Percentiles rank a stretch among this genome's conserved stretches.
Evolutionary conservation across 495 filamentous ascomycete species (phyloP).

Genomic region (Xylaria curta): DNA sequence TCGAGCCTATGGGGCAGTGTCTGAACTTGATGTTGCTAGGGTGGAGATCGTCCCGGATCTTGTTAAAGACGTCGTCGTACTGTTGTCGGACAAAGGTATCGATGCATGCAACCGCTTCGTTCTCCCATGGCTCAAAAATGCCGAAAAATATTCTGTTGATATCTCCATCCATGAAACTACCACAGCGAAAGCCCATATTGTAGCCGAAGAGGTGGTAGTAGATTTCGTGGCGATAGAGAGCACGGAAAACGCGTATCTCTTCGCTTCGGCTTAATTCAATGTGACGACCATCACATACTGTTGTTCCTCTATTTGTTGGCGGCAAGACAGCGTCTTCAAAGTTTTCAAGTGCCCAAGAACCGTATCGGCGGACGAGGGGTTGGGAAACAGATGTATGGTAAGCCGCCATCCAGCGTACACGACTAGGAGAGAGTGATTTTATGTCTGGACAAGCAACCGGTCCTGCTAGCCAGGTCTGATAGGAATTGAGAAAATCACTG

Average conservation of each 20-base stretch:
- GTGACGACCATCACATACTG: not conserved
- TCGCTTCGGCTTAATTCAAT: conserved; percentile 33
- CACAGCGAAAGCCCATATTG: not conserved
- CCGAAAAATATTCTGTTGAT: not conserved
- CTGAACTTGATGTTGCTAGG: not conserved
- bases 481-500: not conserved
- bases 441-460: not conserved
- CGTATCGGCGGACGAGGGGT: conserved; percentile 31
- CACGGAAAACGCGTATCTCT: conserved; percentile 31
- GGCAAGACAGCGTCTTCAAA: not conserved
- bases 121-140: not conserved
- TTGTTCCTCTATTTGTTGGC: not conserved
- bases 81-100: not conserved
- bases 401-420: conserved; percentile 17
- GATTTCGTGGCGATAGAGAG: conserved; percentile 41
- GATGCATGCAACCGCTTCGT: not conserved
- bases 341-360: conserved; percentile 20
- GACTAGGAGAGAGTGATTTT: conserved; percentile 20
- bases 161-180: too few relatives aligned
- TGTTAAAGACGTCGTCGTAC: not conserved
- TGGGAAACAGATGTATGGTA: conserved; percentile 35
- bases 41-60: not conserved
- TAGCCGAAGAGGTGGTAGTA: conserved; percentile 40
- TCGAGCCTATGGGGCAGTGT: not conserved
- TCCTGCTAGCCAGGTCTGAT: not conserved